Evolutionary conservation across 2,329 filamentous ascomycete genomes (phyloP), one percentile per base, ranked within the genome.

Genomic region (Byssoonygena ceratinophila): DNA sequence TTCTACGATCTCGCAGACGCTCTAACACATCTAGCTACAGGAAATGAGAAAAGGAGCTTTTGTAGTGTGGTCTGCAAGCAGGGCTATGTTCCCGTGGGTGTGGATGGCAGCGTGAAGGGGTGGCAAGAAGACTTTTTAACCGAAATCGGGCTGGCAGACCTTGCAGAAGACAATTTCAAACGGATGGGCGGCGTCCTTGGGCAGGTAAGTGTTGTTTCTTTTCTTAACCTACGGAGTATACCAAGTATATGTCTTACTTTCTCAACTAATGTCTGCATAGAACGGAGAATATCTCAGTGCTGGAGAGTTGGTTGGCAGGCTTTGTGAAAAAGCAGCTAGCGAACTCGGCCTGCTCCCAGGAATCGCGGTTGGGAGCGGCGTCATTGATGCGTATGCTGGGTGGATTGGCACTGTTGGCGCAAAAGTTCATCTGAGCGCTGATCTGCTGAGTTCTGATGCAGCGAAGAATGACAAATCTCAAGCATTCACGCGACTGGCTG

Each of bases 341-440:
- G 85, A 96, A 58, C 81, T 98, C 55, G 91, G 92, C 6, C 78
- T 98, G 2, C 84, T 84, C 4, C 76, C 84, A 18, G 91, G 90
- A 36, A 92, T 96, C 60, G 88, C 92, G 16, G 85, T 98, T 52
- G 92, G 92, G 51, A 94, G 88, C 64, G 90, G 90, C 68, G 92
- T 98, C 58, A 98, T 98, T 64, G 92, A 98, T 67, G 92, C 92
- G 16, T 98, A 98, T 64, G 92, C 92, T 55, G 92, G 92, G 58
- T 98, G 92, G 92, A 92, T 98, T 60, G 92, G 92, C 56, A 97
- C 92, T 1, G 92, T 98, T n/a, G 92, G 92, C 54, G 91, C 92
- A 55, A 96, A 96, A 69, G 87, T 96, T 61, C 79, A 88, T 59
- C 78, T 94, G 14, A 76, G 77, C 37, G 72, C 76, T 53, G 80